Evolutionary conservation across 306 rosid species (phyloP), one percentile per base, ranked within the genome.

Genomic region (Herpetospermum pedunculosum): DNA sequence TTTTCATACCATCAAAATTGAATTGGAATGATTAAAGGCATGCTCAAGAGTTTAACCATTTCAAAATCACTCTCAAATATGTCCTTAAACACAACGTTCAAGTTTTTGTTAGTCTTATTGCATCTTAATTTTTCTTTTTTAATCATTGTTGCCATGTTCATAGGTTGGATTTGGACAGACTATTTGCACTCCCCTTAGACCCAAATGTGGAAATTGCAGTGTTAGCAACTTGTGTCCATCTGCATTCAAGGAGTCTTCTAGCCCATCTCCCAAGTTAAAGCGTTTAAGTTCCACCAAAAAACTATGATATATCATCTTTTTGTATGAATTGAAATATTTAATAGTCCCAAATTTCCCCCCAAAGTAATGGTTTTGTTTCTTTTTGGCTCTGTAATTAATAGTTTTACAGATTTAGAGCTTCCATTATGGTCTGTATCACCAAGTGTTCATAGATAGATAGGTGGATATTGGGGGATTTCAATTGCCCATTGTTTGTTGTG

Each of bases 141-240:
- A 1, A 53, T 4, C 3, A 34, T 52, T 73, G 38, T 26, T 73
- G 34, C 3, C 10, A 73, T 35, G 32, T 44, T 75, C 78, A 78
- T 84, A 88, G 98, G 98, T 92, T 25, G 90, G 93, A 2, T 93
- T 93, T 85, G 98, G 97, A 80, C 86, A 90, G 77, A 82, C 90
- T 4, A 75, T 90, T 32, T 93, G 98, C 76, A 88, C 92, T 34
- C 90, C 98, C 9, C 85, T 86, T 57, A 57, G 97, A 77, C 97
- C 98, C 73, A 83, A 63, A 28, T 93, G 98, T 40, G 89, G 84
- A 64, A 80, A 74, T 50, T 93, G 98, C 65, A 54, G 75, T 75
- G 81, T 93, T 32, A 86, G 77, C 38, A 80, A 77, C 70, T 77
- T 84, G 54, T 93, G 98, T 72, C 97, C 97, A 9, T 88, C 98